Base-by-base conservation (phyloP, 2,329 filamentous ascomycete species). In the Passalora sequoiae region DNA sequence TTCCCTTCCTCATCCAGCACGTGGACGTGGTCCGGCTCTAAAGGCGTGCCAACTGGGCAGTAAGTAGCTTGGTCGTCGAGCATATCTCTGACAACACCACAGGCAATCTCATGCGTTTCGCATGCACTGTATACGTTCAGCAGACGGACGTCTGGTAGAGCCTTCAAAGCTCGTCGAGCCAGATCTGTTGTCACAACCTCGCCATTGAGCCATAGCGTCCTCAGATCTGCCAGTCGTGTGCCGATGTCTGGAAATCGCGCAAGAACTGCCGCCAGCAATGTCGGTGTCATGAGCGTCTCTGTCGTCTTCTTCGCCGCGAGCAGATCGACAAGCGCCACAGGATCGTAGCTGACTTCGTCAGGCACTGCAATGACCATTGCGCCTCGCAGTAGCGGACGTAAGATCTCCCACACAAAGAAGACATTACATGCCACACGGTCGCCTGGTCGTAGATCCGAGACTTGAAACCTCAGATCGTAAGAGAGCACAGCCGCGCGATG, bases 391-490 rank as follows among this genome's bases (percentile, higher is more conserved):
- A 91, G 70, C 6, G 86, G 86, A 4, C 86, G 82, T 42, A 91
- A 64, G 44, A 89, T 89, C 62, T 91, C 86, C 86, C 86, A 91
- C 35, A 89, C 75, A 60, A 91, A 91, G 64, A 89, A 91, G 46
- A 89, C 86, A 69, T 89, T 91, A 68, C 85, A 89, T n/a, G 86
- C 86, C 8, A 89, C 84, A 5, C 86, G 77, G 54, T 89, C 86
- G 12, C 84, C 84, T 0, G 81, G 81, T 13, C 74, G 66, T 2
- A 87, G 69, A 60, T 89, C 81, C 52, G 80, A 83, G 37, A 89
- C 64, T 7, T 68, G 71, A 58, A 89, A 89, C 62, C 86, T 72
- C 50, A 87, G 64, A 54, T 86, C 72, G 60, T 89, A 89, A 5
- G 85, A 89, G 20, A 77, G 74, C 1, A 89, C 81, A 0, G 85